Base-by-base conservation (phyloP, 345 rosid genomes). In the Euphorbia lathyris region DNA sequence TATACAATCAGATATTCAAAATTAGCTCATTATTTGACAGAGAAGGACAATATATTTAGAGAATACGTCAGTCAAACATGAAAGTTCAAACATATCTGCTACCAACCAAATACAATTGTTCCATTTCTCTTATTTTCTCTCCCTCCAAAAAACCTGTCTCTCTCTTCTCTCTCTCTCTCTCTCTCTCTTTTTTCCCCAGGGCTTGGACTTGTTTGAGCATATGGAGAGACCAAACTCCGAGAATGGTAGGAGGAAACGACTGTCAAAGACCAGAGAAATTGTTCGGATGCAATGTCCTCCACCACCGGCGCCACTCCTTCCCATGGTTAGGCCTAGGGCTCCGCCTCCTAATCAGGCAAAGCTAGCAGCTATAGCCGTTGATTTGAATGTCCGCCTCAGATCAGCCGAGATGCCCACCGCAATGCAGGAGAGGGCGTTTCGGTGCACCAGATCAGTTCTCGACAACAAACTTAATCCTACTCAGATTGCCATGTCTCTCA, bases 321-420 rank as follows among this genome's bases (percentile, higher is more conserved):
- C 76, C 19, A 48, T 22, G 27, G 57, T 47, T n/a, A 60, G 34
- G 26, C 55, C 63, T 47, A n/a, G n/a, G n/a, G n/a, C n/a, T n/a
- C 77, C 73, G 8, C 32, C 69, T 2, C 19, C 65, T 56, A 63
- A 69, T n/a, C 77, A 79, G 65, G 81, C 65, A 11, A 79, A 66
- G 67, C 83, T 80, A 1, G 85, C 86, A 9, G 83, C 84, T 20
- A 51, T 81, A 13, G 88, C 85, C 23, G 70, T 75, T n/a, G 68
- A 75, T 58, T 48, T 85, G 55, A 82, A 85, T 62, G 78, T 85
- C n/a, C 83, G 83, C 69, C 80, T 79, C 82, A 80, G 86, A 78
- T 85, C 86, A 25, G 82, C 86, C 12, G 85, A 81, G 29, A 83
- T 85, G 88, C 74, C 84, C n/a, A 34, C 66, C 1, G 26, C 76